These are phyloP conservation scores for Colletotrichum sp. DNA, from an alignment of 2,329 filamentous ascomycete species.

Conservation along the genomic window DNA sequence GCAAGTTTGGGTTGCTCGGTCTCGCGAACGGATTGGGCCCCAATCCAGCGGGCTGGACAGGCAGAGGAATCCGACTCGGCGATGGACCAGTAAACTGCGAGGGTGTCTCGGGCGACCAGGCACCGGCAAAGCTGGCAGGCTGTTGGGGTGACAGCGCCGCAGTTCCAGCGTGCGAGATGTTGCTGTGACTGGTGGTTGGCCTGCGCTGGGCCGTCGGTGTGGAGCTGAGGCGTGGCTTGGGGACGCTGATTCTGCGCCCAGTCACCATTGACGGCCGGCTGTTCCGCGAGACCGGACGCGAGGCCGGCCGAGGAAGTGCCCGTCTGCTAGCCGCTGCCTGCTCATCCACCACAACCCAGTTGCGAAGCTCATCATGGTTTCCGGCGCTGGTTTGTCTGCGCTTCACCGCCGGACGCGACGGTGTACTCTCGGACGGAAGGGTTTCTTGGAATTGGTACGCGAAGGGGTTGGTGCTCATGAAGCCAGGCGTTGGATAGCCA, in stretches of 20 bases:
- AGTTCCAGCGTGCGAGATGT: conserved; percentile 32
- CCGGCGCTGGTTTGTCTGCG: conserved; percentile 57
- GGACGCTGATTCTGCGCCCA: conserved; percentile 50
- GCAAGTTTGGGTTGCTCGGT: conserved; percentile 23
- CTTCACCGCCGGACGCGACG: conserved; percentile 53
- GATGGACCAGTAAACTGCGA: conserved; percentile 36
- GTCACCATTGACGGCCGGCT: conserved; percentile 32
- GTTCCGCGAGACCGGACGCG: conserved; percentile 23
- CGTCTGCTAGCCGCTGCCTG: background rate
- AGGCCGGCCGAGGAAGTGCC: conserved; percentile 2
- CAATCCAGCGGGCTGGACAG: conserved; percentile 24
- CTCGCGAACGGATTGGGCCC: conserved; percentile 25
- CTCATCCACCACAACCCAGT: conserved; percentile 73
- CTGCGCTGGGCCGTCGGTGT: conserved; percentile 34
- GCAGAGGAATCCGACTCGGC: conserved; percentile 50
- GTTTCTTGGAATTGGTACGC: conserved; percentile 26
- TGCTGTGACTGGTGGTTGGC: conserved; percentile 30
- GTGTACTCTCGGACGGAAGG: conserved; percentile 43
- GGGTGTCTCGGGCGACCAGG: conserved; percentile 42
- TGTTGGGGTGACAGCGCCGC: conserved; percentile 33
- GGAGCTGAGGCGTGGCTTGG: conserved; percentile 39
- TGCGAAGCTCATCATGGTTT: conserved; percentile 61
- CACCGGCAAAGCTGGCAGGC: conserved; percentile 51
- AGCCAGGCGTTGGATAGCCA: conserved; percentile 33
- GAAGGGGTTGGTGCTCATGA: conserved; percentile 16